Percentiles rank a stretch among this genome's conserved stretches.
Conservation (phyloP, 108 stramenopile species). For the Pseudonitzschia pungens region DNA sequence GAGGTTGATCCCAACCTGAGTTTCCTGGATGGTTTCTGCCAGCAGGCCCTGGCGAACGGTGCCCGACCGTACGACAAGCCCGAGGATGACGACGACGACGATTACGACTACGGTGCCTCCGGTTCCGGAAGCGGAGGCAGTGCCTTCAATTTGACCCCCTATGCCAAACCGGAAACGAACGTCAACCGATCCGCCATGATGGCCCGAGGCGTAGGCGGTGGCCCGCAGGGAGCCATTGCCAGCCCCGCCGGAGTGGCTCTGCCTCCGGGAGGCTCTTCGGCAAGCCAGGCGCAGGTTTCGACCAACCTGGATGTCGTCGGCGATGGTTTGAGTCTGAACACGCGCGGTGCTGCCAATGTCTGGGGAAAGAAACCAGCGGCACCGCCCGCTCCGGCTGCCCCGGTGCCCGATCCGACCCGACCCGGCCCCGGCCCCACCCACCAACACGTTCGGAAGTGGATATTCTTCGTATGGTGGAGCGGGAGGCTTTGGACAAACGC, state of each 20-base stretch:
- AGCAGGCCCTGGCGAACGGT: slow-evolving; percentile 82
- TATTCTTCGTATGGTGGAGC: slow-evolving; percentile 46
- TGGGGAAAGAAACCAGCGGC: slow-evolving; percentile 77
- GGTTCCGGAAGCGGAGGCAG: slow-evolving; percentile 33
- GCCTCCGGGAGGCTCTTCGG: slow-evolving; percentile 45
- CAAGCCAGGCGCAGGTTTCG: slow-evolving; percentile 19
- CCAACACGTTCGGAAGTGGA: slow-evolving; percentile 17
- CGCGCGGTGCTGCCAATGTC: slow-evolving; percentile 80
- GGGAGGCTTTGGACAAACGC: slow-evolving; percentile 20
- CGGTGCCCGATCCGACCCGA: slow-evolving; percentile 26
- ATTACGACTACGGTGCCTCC: slow-evolving; percentile 46
- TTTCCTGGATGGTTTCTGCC: slow-evolving; percentile 89
- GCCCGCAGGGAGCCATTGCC: slow-evolving; percentile 26
- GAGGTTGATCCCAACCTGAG: slow-evolving; percentile 87
- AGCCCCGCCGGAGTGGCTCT: slow-evolving; percentile 40
- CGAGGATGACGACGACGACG: slow-evolving; percentile 89
- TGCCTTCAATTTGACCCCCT: slow-evolving; percentile 90
- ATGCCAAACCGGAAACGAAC: slow-evolving; percentile 82
- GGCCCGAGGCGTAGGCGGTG: slow-evolving; percentile 55
- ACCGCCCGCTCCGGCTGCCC: slow-evolving; percentile 39
- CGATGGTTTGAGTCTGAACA: slow-evolving; percentile 56
- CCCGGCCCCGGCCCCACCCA: slow-evolving; percentile 12
- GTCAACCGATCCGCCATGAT: slow-evolving; percentile 34
- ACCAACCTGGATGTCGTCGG: slow-evolving; percentile 13
- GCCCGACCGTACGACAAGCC: slow-evolving; percentile 85